phyloP scores from a whole-genome alignment of 2,329 filamentous ascomycete species.

The Aspergillus calidoustus region DNA sequence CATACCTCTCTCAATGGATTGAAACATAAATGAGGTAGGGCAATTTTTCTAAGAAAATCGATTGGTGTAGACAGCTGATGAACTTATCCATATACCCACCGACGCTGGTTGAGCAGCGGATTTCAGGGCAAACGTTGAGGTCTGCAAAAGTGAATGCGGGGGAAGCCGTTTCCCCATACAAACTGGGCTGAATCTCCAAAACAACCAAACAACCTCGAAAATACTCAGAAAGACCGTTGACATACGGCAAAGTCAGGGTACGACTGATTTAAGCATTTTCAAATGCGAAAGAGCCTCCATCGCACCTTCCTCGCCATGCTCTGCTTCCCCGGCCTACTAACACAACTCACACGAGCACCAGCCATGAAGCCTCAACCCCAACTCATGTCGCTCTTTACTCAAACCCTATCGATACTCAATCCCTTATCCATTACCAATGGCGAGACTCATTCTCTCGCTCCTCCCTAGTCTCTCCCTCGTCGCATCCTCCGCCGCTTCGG shows the following conservation, averaged over 20 bases:
- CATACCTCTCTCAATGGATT: not conserved
- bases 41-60: not conserved
- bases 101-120: not conserved
- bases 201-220: not conserved
- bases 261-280: not conserved
- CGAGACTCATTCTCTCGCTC: slow-evolving; percentile 4
- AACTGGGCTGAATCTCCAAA: slow-evolving; percentile 21
- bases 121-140: slow-evolving; percentile 19
- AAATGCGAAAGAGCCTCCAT: not conserved
- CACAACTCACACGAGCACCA: not conserved
- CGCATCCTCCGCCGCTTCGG: not conserved
- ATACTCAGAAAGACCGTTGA: not conserved
- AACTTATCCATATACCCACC: slow-evolving; percentile 12
- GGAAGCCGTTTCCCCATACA: slow-evolving; percentile 24
- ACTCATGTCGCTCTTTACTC: slow-evolving; percentile 1
- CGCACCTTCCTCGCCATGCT: not conserved
- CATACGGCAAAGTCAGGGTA: not conserved
- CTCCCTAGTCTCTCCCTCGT: slow-evolving; percentile 10
- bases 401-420: not conserved
- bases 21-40: not conserved
- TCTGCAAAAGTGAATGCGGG: slow-evolving; percentile 23
- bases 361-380: not conserved
- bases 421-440: slow-evolving; percentile 8
- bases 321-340: not conserved
- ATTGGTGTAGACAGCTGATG: not conserved